phyloP scores from a whole-genome alignment of 2,329 filamentous ascomycete genomes.

The Aspergillus jensenii region DNA sequence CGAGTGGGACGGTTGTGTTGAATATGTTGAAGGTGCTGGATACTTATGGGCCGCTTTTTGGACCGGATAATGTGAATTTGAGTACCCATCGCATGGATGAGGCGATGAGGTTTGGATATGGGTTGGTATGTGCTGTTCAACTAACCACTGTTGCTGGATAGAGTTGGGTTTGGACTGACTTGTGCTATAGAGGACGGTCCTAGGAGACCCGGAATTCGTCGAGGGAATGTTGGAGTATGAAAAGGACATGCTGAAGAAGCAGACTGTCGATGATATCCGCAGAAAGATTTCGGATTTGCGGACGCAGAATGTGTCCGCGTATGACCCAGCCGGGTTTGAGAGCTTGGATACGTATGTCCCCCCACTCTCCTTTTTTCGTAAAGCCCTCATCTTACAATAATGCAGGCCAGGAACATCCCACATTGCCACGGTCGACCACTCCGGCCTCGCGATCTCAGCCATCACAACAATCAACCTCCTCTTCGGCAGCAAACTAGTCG shows the following conservation, averaged over 20 bases:
- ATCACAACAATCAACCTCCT: conserved; percentile 88
- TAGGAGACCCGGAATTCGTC: conserved; percentile 81
- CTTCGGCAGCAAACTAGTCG: conserved; percentile 77
- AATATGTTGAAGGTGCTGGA: conserved; percentile 80
- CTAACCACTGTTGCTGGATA: not conserved
- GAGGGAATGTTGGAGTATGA: conserved; percentile 64
- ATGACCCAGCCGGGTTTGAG: conserved; percentile 68
- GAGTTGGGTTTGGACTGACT: not conserved
- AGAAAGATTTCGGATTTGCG: conserved; percentile 67
- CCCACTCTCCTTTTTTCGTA: not conserved
- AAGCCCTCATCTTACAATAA: not conserved
- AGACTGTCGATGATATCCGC: conserved; percentile 61
- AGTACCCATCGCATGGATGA: conserved; percentile 83
- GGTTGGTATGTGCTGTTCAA: conserved; percentile 40
- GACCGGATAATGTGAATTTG: conserved; percentile 59
- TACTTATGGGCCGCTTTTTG: conserved; percentile 66
- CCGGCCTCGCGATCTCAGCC: conserved; percentile 73
- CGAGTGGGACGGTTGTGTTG: conserved; percentile 73
- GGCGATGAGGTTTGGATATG: conserved; percentile 87
- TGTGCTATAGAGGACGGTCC: conserved; percentile 61
- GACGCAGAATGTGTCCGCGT: conserved; percentile 71
- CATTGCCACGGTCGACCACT: conserved; percentile 64
- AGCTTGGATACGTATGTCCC: conserved; percentile 58
- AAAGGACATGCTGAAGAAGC: conserved; percentile 62
- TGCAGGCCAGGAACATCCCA: conserved; percentile 53